Conservation (phyloP, 164 flowering plant genomes). For the Kingdonia uniflora region DNA sequence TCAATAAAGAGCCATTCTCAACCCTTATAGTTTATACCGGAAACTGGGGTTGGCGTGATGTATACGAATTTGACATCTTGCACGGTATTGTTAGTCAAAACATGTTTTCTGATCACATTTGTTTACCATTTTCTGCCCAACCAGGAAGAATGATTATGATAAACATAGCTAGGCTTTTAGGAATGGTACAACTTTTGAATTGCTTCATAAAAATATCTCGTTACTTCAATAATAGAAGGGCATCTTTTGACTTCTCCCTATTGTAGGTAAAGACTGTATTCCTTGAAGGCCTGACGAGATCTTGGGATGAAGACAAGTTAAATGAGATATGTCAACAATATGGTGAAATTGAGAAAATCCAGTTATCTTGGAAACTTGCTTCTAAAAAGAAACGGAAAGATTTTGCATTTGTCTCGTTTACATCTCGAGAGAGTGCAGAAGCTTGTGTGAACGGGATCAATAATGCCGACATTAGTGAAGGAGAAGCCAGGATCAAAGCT, state of each 20-base stretch:
- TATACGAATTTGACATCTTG: no score
- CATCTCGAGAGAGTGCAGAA: slow-evolving; percentile 32
- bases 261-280: slow-evolving; percentile 32
- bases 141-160: not conserved
- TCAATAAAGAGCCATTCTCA: no score
- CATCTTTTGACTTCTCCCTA: not conserved
- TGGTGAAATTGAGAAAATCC: slow-evolving; percentile 32
- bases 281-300: slow-evolving; percentile 28
- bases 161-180: not conserved
- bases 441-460: slow-evolving; percentile 34
- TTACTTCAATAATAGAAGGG: not conserved
- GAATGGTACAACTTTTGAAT: no score
- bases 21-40: no score
- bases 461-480: slow-evolving; percentile 21
- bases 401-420: slow-evolving; percentile 31
- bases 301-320: slow-evolving; percentile 33
- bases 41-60: no score
- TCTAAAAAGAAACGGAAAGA: slow-evolving; percentile 19
- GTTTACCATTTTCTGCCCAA: no score
- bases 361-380: slow-evolving; percentile 21
- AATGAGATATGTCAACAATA: slow-evolving; percentile 26
- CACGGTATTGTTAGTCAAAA: no score
- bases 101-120: no score
- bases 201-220: not conserved
- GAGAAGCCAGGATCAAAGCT: slow-evolving; percentile 30